Evolutionary conservation across 2,329 filamentous ascomycete species (phyloP).

Genomic region (Pseudopithomyces maydicus): DNA sequence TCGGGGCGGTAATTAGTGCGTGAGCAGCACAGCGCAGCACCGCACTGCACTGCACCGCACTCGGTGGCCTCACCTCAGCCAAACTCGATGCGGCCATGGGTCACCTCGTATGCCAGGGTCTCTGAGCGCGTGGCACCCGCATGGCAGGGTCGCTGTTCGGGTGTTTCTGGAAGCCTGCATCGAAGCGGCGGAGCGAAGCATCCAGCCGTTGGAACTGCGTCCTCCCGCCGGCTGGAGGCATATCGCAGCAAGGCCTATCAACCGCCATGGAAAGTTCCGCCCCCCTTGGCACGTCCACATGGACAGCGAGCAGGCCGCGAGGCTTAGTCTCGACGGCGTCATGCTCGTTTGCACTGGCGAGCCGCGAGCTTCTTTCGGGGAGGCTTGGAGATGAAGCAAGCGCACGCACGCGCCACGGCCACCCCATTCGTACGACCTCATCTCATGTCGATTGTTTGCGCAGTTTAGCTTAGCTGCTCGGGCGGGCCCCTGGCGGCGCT

Average conservation of each 20-base stretch:
- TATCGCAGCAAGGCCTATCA: background rate
- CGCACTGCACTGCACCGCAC: background rate
- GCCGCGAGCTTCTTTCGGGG: conserved; percentile 16
- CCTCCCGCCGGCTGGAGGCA: background rate
- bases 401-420: conserved; percentile 26
- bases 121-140: conserved; percentile 8
- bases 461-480: conserved; percentile 20
- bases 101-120: conserved; percentile 13
- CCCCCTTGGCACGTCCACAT: background rate
- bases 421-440: conserved; percentile 17
- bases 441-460: conserved; percentile 7
- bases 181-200: conserved; percentile 8
- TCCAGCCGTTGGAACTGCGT: background rate
- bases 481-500: conserved; percentile 24
- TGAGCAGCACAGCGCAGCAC: background rate
- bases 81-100: conserved; percentile 17
- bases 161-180: conserved; percentile 2
- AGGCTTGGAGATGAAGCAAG: conserved; percentile 29
- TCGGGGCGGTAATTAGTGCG: conserved; percentile 20
- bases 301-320: conserved; percentile 13
- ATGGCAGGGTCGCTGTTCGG: conserved; percentile 5
- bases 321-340: conserved; percentile 17
- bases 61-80: conserved; percentile 14
- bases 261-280: background rate
- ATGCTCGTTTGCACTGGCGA: conserved; percentile 8